These are phyloP conservation scores for Haplosporangium sp. DNA, from an alignment of 371 early-diverging fungal species.

Conservation along the genomic window DNA sequence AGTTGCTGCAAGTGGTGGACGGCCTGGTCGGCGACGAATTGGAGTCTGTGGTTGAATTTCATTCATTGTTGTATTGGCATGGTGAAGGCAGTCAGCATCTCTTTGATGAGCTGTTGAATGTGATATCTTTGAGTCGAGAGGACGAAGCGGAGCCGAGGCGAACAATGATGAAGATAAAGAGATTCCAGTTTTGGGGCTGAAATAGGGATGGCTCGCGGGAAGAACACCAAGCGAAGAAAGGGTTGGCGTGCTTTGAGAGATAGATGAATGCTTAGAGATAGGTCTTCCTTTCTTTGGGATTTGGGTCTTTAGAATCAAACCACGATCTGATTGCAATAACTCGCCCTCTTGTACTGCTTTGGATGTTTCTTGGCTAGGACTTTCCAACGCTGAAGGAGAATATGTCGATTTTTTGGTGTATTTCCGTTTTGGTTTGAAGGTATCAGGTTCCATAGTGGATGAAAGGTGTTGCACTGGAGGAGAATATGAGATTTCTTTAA, in stretches of 20 bases:
- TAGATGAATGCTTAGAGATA: constrained; percentile 39
- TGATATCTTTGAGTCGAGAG: neutral
- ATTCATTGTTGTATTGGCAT: neutral
- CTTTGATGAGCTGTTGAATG: neutral
- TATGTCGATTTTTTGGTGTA: constrained; percentile 23
- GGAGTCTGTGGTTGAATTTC: constrained; percentile 4
- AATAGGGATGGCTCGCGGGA: constrained; percentile 27
- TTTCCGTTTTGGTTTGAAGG: constrained; percentile 27
- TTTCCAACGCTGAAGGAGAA: constrained; percentile 1
- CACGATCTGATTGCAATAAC: constrained; percentile 33
- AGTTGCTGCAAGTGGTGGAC: constrained; percentile 21
- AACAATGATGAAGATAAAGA: constrained; percentile 1
- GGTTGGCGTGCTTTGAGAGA: constrained; percentile 26
- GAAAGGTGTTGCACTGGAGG: neutral
- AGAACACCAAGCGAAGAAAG: constrained; percentile 24
- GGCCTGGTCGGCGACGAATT: constrained; percentile 22
- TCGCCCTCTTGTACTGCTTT: constrained; percentile 5
- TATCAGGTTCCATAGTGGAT: neutral
- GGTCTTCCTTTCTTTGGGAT: constrained; percentile 56
- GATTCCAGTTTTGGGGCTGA: constrained; percentile 9
- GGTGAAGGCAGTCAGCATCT: neutral
- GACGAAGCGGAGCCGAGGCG: neutral
- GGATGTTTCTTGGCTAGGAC: neutral
- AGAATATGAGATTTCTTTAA: neutral
- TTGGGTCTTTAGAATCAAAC: constrained; percentile 43